A percentile compares a stretch with the other conserved stretches of the same genome.
Conservation (phyloP, 2,329 filamentous ascomycete genomes). For the Fulvia fulva region DNA sequence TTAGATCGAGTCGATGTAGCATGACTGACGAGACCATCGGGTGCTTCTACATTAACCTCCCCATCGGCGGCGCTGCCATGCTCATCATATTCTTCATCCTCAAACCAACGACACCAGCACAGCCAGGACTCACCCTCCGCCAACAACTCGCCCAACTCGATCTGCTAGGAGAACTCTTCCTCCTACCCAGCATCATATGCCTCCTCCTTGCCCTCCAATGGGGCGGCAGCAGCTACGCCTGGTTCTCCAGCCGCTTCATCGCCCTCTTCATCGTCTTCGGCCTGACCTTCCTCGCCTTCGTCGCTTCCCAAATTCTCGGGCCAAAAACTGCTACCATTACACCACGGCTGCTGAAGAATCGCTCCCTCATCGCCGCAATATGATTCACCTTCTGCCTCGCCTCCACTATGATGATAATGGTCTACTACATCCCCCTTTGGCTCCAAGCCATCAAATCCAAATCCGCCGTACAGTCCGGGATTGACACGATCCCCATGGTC, state of each 20-base stretch:
- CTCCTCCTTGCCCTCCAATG: constrained; percentile 48
- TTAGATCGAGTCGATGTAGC: no score
- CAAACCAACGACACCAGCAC: constrained; percentile 22
- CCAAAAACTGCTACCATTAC: constrained; percentile 42
- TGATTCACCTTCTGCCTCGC: constrained; percentile 41
- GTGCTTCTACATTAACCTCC: constrained; percentile 39
- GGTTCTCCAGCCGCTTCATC: constrained; percentile 41
- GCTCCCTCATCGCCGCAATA: constrained; percentile 38
- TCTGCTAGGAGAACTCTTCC: constrained; percentile 38
- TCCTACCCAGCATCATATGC: constrained; percentile 41
- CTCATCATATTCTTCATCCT: constrained; percentile 40
- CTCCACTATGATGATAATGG: constrained; percentile 41
- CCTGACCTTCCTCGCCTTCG: constrained; percentile 38
- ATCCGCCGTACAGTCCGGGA: constrained; percentile 44
- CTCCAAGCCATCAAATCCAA: constrained; percentile 48
- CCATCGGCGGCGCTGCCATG: constrained; percentile 39
- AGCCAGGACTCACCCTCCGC: constrained; percentile 28
- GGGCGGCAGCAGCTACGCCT: constrained; percentile 44
- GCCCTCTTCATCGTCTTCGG: constrained; percentile 41
- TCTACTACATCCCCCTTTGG: constrained; percentile 45
- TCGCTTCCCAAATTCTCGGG: constrained; percentile 40
- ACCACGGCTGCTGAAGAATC: constrained; percentile 41
- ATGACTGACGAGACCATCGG: no score
- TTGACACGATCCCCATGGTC: constrained; percentile 45
- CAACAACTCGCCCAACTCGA: constrained; percentile 45